These are phyloP conservation scores for Dendrostoma leiphaemia DNA, from an alignment of 2,329 filamentous ascomycete species.

Conservation along the genomic window DNA sequence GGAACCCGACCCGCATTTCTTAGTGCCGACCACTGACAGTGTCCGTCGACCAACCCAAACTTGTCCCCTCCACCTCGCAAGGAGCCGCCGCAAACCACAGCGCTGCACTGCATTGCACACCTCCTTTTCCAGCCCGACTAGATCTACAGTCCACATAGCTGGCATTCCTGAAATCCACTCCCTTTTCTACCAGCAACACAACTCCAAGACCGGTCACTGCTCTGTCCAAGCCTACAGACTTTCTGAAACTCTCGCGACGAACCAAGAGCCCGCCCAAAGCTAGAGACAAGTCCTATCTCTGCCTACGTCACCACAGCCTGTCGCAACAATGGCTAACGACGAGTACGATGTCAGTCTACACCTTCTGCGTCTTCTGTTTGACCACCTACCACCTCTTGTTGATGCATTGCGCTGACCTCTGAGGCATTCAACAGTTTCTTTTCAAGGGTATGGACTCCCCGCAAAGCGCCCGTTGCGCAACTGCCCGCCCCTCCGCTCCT, in stretches of 20 bases:
- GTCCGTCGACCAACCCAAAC: conserved; percentile 14
- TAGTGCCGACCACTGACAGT: conserved; percentile 14
- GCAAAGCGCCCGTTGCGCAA: conserved; percentile 15
- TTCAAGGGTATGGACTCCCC: conserved; percentile 79
- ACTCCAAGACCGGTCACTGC: background rate
- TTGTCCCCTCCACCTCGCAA: conserved; percentile 8
- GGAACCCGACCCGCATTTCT: conserved; percentile 6
- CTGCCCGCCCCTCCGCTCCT: conserved; percentile 25
- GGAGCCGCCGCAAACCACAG: conserved; percentile 12
- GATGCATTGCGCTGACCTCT: conserved; percentile 27
- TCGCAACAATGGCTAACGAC: conserved; percentile 90
- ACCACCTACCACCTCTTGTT: too few species aligned
- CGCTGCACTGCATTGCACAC: conserved; percentile 14
- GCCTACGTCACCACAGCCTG: conserved; percentile 25
- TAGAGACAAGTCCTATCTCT: conserved; percentile 12
- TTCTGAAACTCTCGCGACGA: conserved; percentile 25
- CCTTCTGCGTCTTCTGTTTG: too few species aligned
- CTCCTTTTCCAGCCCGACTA: conserved; percentile 17
- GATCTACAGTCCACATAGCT: conserved; percentile 11
- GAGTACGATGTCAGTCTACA: conserved; percentile 89
- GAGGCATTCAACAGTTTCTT: conserved; percentile 70
- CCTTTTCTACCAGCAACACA: conserved; percentile 6
- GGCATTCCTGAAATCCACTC: conserved; percentile 15
- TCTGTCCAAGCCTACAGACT: conserved; percentile 1
- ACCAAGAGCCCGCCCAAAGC: conserved; percentile 19